These are phyloP conservation scores for Pythium plurisporium DNA, from an alignment of 352 stramenopile species.

Conservation along the genomic window DNA sequence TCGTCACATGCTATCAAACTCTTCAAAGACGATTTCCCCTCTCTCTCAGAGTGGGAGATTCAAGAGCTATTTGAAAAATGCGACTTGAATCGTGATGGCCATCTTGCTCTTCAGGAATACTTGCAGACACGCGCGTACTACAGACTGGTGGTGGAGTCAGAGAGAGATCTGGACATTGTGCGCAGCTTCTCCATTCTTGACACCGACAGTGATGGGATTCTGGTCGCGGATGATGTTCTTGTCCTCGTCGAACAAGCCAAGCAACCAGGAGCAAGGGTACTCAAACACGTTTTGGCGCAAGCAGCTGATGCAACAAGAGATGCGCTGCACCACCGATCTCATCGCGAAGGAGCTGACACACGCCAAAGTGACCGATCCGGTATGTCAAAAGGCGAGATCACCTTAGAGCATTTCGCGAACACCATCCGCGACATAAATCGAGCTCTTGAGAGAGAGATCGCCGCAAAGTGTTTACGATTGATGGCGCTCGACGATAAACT, in stretches of 20 bases:
- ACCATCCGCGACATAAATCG: conserved; percentile 65
- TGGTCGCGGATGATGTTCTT: conserved; percentile 46
- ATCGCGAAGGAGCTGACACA: not conserved
- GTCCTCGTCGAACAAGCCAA: conserved; percentile 46
- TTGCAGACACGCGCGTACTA: conserved; percentile 55
- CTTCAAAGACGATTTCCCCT: conserved; percentile 58
- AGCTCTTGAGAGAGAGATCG: conserved; percentile 57
- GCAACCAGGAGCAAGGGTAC: conserved; percentile 34
- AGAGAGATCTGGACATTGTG: conserved; percentile 46
- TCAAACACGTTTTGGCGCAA: conserved; percentile 45
- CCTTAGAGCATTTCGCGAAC: conserved; percentile 50
- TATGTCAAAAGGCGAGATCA: conserved; percentile 51
- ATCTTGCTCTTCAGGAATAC: conserved; percentile 55
- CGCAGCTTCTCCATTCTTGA: conserved; percentile 66
- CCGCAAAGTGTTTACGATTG: conserved; percentile 47
- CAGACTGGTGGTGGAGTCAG: conserved; percentile 44
- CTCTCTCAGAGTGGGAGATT: conserved; percentile 57
- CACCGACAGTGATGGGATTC: conserved; percentile 49
- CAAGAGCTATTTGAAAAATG: conserved; percentile 54
- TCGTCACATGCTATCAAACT: conserved; percentile 46
- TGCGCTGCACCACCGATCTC: not conserved
- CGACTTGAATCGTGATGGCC: conserved; percentile 53
- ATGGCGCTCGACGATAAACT: conserved; percentile 41
- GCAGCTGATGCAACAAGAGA: conserved; percentile 37
- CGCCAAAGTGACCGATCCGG: no score